Base-by-base conservation (phyloP, 805 yeast species). In the Spathaspora arborariae region DNA sequence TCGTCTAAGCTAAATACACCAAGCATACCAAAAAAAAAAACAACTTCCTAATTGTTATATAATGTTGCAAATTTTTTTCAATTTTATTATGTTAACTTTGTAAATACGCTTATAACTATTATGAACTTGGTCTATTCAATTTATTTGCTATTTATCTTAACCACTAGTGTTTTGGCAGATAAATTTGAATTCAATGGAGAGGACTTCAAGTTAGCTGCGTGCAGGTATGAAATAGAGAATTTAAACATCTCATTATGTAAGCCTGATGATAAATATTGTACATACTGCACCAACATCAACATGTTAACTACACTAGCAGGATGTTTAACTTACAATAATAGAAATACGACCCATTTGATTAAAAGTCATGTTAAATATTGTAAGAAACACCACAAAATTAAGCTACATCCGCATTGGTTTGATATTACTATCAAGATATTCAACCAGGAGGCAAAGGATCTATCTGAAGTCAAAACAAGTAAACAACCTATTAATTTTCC, bases 271-370 rank as follows among this genome's bases (percentile, higher is more conserved):
- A 16, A 26, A 13, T 19, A 41, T 5, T 66, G 71, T 45, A 35
- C 49, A n/a, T n/a, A n/a, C 20, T 68, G 73, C 50, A 44, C 39
- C 7, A 58, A 63, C 42, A 42, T 52, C 16, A 51, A 60, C 34
- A 62, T 62, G 5, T 49, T 61, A 47, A 68, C 72, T 18, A 57
- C 70, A 2, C 45, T 63, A 43, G 57, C 62, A 7, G 67, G 65
- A 16, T 69, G 74, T 45, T 53, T 56, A 24, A 41, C 45, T 16
- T 37, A 37, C 39, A 19, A 19, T 30, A 42, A 35, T 35, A 46
- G 40, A 49, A 52, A 15, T 48, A 50, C 43, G 47, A 50, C 33
- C 11, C 4, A 27, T 27, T 22, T 22, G 26, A 27, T 27, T 13
- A 27, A 27, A 7, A 4, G 4, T 13, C 10, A 7, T 27, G 10